Base-by-base conservation (phyloP, 148 eudicot genomes). In the Dianthus caryophyllus region DNA sequence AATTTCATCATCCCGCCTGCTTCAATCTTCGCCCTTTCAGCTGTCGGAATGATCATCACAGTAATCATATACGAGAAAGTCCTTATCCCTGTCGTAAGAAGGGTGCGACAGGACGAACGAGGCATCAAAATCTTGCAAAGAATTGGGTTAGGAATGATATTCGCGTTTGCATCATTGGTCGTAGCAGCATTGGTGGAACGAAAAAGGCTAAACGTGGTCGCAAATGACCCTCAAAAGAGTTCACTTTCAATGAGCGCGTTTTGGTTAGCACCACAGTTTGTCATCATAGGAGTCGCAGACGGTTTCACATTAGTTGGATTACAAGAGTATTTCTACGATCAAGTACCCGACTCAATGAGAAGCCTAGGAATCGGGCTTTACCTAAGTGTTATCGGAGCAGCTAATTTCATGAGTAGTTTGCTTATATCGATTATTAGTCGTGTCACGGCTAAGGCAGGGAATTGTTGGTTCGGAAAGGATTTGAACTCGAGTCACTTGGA, bases 311-410 rank as follows among this genome's bases (percentile, higher is more conserved):
- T 85, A 4, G 89, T 88, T 43, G 94, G 94, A 21, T 65, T 88
- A 55, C 94, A 88, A 75, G 94, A 87, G 72, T 84, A 83, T 44
- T 87, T 87, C 31, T 87, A 87, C 41, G 93, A 81, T n/a, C 87
- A 87, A 74, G 93, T 87, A 1, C 93, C 93, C 9, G 93, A 87
- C 68, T 87, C 89, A 1, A 84, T 87, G 89, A 81, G 89, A 64
- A 85, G 89, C 59, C 46, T 88, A 22, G 94, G 94, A 2, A 85
- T 88, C 21, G 94, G 82, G 0, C 67, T 88, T 31, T 88, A 88
- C 78, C 83, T 88, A 21, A 85, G 94, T 66, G 86, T 85, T 24
- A 59, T 88, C 8, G 94, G 94, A 17, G 83, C 70, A 15, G 81
- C 78, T 2, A 88, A 75, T 51, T 88, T 88, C 71, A 33, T 85